Evolutionary conservation across 2,329 filamentous ascomycete genomes (phyloP), one percentile per base, ranked within the genome.

Genomic region (Penicillium fuscoglaucum): DNA sequence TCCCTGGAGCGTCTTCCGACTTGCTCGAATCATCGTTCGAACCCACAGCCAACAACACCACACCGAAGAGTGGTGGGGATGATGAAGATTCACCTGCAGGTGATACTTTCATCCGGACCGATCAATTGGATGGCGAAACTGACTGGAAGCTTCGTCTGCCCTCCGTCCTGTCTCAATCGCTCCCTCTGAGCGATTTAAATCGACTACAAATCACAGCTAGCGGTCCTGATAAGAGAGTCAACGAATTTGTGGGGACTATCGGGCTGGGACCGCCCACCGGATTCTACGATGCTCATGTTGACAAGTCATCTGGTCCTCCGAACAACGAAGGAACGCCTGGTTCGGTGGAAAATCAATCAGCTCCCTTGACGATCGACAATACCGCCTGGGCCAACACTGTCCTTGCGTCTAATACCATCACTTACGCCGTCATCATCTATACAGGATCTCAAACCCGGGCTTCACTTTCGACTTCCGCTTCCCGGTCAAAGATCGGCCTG

Each of bases 371-470:
- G 1, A 97, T 99, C 62, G 95, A 99, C 76, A 97, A 99, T 71
- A 98, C 95, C 8, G 95, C 96, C 10, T 99, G 96, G 95, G 93
- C 93, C 19, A 99, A 98, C 72, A 99, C 95, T 0, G 90, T 99
- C 26, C 89, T 99, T 60, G 95, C 95, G 1, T 98, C 93, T 1
- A 95, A 93, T 72, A 93, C 90, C 1, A 90, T 86, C 4, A 95
- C 95, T 0, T 82, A 96, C 58, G 93, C 93, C 2, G 91, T 93
- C 1, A 90, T 99, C 51, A 83, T 99, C 61, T 99, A 99, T 74
- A 98, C 95, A 4, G 96, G 95, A 0, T 88, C 91, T 0, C 91
- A 99, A 74, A 99, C 95, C 2, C 87, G 96, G 58, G 96, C 96
- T 28, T 93, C 95, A 6, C 82, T 99, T 35, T 98, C 95, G 0